phyloP scores from a whole-genome alignment of 306 rosid species.

The Senna tora region DNA sequence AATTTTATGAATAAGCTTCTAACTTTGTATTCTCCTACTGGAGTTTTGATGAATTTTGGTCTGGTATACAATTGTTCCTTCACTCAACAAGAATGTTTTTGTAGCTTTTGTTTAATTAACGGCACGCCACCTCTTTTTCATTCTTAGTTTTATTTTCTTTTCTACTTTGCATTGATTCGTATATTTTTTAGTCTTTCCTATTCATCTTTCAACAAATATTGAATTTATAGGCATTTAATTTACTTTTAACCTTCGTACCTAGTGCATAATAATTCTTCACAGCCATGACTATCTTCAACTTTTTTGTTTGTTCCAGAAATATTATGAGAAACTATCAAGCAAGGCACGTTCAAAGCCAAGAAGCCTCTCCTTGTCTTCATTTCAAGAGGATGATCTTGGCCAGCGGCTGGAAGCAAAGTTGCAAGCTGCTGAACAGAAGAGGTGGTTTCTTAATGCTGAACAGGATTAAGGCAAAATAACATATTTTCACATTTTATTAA shows the following conservation, averaged over 20 bases:
- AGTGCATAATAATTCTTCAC: background rate
- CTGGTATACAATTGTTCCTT: constrained; percentile 13
- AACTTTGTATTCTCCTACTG: constrained; percentile 5
- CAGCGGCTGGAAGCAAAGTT: constrained; percentile 93
- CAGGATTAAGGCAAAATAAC: background rate
- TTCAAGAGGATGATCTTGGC: constrained; percentile 74
- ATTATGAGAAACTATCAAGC: constrained; percentile 75
- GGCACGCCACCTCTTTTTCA: constrained; percentile 24
- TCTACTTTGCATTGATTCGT: background rate
- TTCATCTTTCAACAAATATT: background rate
- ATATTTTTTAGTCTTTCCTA: background rate
- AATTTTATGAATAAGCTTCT: constrained; percentile 19
- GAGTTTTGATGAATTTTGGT: constrained; percentile 19
- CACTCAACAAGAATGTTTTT: background rate
- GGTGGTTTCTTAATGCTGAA: constrained; percentile 45
- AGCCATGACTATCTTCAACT: background rate
- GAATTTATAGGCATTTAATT: background rate
- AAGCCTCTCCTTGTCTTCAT: constrained; percentile 71
- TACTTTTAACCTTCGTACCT: background rate
- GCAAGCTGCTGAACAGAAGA: constrained; percentile 91
- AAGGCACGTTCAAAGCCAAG: constrained; percentile 89
- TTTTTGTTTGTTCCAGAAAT: constrained; percentile 55
- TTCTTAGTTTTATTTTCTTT: background rate
- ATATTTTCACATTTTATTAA: background rate
- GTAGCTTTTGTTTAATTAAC: background rate